Conservation (phyloP, 257 asterid species). For the Gardenia jasminoides region DNA sequence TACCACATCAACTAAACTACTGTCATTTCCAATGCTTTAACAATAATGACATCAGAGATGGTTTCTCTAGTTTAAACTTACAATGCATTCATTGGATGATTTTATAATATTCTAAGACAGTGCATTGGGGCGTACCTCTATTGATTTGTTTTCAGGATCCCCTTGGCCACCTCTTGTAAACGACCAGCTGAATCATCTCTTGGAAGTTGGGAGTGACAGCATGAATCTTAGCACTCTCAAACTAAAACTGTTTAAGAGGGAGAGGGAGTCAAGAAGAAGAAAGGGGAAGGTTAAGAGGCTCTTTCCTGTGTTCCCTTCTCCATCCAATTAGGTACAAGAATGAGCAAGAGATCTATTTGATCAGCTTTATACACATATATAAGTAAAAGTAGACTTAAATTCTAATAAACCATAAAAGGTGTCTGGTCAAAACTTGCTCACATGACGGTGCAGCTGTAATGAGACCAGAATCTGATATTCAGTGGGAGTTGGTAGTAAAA, state of each 20-base stretch:
- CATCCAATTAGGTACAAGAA: not conserved
- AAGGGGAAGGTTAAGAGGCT: not conserved
- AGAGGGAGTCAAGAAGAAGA: not conserved
- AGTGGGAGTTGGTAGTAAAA: conserved; percentile 17
- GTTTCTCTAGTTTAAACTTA: too few species aligned
- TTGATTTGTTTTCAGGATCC: not conserved
- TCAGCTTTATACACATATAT: not conserved
- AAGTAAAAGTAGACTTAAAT: too few species aligned
- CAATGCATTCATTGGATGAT: not conserved
- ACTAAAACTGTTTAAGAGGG: not conserved
- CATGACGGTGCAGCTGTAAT: conserved; percentile 1
- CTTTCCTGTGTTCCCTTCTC: not conserved
- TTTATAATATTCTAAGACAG: not conserved
- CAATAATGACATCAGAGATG: not conserved
- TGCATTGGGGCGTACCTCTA: not conserved
- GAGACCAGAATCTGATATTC: not conserved
- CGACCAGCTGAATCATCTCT: not conserved
- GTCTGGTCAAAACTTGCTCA: conserved; percentile 9
- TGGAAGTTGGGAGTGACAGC: not conserved
- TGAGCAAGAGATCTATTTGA: not conserved
- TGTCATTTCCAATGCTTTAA: not conserved
- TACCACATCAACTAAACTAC: not conserved
- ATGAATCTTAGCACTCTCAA: not conserved
- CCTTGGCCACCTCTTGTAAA: not conserved
- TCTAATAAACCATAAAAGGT: not conserved